Evolutionary conservation across 164 flowering plant species (phyloP).

Genomic region (Saururus chinensis): DNA sequence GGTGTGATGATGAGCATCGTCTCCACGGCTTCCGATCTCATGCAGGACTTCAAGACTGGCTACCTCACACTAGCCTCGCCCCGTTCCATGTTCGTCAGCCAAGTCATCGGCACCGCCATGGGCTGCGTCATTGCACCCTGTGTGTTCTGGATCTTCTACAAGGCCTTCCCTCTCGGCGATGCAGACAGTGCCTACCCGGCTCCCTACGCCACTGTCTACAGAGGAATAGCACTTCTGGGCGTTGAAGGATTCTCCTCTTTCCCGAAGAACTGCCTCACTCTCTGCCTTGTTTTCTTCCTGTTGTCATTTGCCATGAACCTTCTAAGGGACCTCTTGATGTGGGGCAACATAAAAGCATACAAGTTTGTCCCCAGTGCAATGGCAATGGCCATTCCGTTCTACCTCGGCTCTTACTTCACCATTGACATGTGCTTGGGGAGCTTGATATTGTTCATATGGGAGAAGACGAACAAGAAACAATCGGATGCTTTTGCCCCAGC

Average conservation of each 20-base stretch:
- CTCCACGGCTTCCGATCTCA: constrained; percentile 29
- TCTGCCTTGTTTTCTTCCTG: constrained; percentile 12
- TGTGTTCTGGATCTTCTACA: constrained; percentile 28
- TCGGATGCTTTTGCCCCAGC: constrained; percentile 19
- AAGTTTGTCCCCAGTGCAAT: constrained; percentile 21
- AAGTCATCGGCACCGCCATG: constrained; percentile 23
- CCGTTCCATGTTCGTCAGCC: constrained; percentile 26
- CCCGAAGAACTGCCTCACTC: constrained; percentile 20
- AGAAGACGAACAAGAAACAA: constrained; percentile 13
- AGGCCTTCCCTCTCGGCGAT: constrained; percentile 17
- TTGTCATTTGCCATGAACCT: constrained; percentile 8
- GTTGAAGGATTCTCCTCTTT: constrained; percentile 21
- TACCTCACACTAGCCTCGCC: constrained; percentile 29
- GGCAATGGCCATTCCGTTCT: constrained; percentile 35
- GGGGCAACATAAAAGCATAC: constrained; percentile 1
- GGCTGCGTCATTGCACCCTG: constrained; percentile 21
- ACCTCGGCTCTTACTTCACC: constrained; percentile 20
- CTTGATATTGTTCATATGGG: constrained; percentile 17
- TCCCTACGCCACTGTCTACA: constrained; percentile 19
- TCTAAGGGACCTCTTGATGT: constrained; percentile 1
- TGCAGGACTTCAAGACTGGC: constrained; percentile 34
- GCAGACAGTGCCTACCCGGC: constrained; percentile 15
- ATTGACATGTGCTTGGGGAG: constrained; percentile 33
- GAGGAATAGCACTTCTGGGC: constrained; percentile 25
- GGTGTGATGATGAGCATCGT: constrained; percentile 34